These are phyloP conservation scores for Dioszegia aurantiaca DNA, from an alignment of 768 basidiomycete genomes.

Conservation along the genomic window DNA sequence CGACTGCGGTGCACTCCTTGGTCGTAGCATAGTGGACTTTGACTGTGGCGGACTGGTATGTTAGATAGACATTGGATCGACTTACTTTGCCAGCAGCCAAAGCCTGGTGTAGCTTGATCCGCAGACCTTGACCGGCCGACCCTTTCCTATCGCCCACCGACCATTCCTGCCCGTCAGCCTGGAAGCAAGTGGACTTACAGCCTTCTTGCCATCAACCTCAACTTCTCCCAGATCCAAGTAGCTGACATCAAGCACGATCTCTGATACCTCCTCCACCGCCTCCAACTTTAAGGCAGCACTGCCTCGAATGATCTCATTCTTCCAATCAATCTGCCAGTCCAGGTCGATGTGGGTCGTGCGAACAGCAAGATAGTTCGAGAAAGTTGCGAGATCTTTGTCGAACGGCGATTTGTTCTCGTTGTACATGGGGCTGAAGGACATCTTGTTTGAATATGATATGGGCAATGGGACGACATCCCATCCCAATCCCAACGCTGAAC, in stretches of 20 bases:
- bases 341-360: conserved; percentile 67
- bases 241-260: conserved; percentile 64
- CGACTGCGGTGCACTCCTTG: conserved; percentile 68
- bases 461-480: too few relatives aligned
- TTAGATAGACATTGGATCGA: neutral
- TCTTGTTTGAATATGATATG: conserved; percentile 10
- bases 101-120: conserved; percentile 59
- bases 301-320: conserved; percentile 62
- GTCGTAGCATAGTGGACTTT: conserved; percentile 71
- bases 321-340: conserved; percentile 77
- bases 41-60: conserved; percentile 52
- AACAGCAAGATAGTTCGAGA: conserved; percentile 74
- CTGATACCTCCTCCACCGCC: conserved; percentile 56
- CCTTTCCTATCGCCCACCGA: conserved; percentile 36
- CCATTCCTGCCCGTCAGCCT: conserved; percentile 15
- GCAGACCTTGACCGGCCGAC: conserved; percentile 75
- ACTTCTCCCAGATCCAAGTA: conserved; percentile 63
- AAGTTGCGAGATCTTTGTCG: conserved; percentile 58
- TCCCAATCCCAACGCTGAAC: too few relatives aligned
- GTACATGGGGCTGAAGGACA: conserved; percentile 34
- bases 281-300: conserved; percentile 64
- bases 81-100: conserved; percentile 39
- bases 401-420: conserved; percentile 12
- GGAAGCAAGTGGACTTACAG: conserved; percentile 51
- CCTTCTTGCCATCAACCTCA: conserved; percentile 58